A percentile compares a stretch with the other conserved stretches of the same genome.
Conservation (phyloP, 176 grass and related monocot genomes). For the Triticum turgidum region DNA sequence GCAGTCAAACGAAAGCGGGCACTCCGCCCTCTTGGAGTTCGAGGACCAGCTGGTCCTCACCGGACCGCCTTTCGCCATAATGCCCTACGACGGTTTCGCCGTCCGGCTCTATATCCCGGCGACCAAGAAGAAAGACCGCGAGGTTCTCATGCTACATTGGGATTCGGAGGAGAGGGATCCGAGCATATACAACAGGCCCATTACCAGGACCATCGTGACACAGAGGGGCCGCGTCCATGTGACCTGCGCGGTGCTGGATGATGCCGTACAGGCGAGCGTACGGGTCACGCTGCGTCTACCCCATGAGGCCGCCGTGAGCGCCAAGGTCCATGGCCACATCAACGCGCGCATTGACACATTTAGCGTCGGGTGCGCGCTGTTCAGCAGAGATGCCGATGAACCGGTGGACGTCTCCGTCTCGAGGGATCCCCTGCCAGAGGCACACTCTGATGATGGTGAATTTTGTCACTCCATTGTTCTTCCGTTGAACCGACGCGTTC, state of each 20-base stretch:
- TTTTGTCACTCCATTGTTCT: not conserved
- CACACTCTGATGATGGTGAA: not conserved
- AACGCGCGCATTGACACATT: not conserved
- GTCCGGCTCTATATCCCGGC: not conserved
- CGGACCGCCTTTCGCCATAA: not conserved
- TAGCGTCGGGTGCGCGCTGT: not conserved
- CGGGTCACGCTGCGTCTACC: not conserved
- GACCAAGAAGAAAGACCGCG: not conserved
- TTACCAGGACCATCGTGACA: not conserved
- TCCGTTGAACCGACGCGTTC: not conserved
- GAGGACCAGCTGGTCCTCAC: too few species aligned
- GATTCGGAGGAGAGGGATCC: not conserved
- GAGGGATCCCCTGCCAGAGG: not conserved
- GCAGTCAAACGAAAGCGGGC: not conserved
- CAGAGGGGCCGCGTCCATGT: not conserved
- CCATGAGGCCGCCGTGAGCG: not conserved
- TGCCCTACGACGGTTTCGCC: not conserved
- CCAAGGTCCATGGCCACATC: not conserved
- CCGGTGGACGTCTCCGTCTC: not conserved
- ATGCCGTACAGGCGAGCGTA: not conserved
- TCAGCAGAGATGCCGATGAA: not conserved
- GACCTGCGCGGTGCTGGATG: not conserved
- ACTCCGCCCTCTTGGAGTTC: not conserved
- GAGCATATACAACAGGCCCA: not conserved
- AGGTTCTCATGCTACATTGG: not conserved